Evolutionary conservation across 148 eudicot genomes (phyloP), one percentile per base, ranked within the genome.

Genomic region (Rhododendron griersonianum): DNA sequence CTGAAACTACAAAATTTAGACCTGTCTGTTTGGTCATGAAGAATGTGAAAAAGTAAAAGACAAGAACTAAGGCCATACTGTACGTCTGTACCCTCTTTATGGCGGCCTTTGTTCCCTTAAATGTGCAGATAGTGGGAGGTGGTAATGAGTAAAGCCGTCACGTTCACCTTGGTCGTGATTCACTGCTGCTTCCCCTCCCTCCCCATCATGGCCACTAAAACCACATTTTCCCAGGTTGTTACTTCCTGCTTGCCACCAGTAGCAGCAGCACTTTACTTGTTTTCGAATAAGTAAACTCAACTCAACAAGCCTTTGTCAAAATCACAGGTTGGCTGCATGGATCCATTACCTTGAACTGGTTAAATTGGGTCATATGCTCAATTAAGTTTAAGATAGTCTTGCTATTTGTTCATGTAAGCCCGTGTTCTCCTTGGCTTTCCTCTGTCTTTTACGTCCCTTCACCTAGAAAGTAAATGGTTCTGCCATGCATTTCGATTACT

Each of bases 191-290:
- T 4, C 23, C 48, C 23, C 81, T 35, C 21, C 81, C 3, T 25
- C 13, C 45, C 48, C 78, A n/a, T 28, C 35, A 33, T 16, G 47
- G 61, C 75, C 37, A 47, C 61, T 48, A 30, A 77, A 7, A 48
- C 53, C 67, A 4, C 47, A 71, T 71, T 86, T 18, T 53, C 3
- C 59, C 41, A 13, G 53, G 90, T 78, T 25, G 14, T 73, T 83
- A 53, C 50, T 86, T 7, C 59, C 80, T 18, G 61, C 59, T 59
- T 67, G 30, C 30, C 35, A 77, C 39, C 83, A 59, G 30, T 47
- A 45, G 16, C 28, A 50, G 65, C 28, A 45, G 15, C 4, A 14
- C 83, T 28, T 80, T 47, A 37, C 51, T 16, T 35, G 3, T 7
- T 41, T 80, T 80, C 51, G 69, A 23, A 61, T 61, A 21, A 21